A percentile compares a stretch with the other conserved stretches of the same genome.
Conservation (phyloP, 164 flowering plant genomes). For the Stephania japonica region DNA sequence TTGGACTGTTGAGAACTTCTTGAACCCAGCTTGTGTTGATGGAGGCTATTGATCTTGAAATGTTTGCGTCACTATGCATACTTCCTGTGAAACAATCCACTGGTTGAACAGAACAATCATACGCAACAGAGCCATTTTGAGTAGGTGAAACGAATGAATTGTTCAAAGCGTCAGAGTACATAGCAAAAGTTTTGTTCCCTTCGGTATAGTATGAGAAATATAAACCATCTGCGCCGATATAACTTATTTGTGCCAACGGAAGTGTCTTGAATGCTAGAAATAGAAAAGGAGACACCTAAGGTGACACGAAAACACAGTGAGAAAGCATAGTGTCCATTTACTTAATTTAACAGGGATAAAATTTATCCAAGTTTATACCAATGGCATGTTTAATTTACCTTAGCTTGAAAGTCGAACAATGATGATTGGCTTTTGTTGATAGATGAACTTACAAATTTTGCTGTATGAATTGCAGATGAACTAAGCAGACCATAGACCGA, state of each 20-base stretch:
- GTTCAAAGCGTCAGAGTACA: constrained; percentile 35
- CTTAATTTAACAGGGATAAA: neutral
- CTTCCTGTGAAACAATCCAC: constrained; percentile 35
- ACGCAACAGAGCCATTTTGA: neutral
- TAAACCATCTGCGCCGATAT: constrained; percentile 41
- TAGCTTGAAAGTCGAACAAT: neutral
- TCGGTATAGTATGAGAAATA: constrained; percentile 38
- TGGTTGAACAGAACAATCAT: constrained; percentile 36
- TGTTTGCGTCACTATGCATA: constrained; percentile 23
- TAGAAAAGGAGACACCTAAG: constrained; percentile 46
- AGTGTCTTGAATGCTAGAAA: constrained; percentile 30
- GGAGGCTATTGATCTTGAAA: neutral
- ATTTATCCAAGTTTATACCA: neutral
- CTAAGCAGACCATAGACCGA: neutral
- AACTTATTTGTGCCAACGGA: constrained; percentile 47
- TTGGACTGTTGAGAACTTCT: constrained; percentile 21
- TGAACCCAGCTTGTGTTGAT: constrained; percentile 33
- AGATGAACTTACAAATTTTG: neutral
- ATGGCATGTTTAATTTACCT: neutral
- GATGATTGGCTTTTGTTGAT: neutral
- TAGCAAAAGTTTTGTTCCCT: constrained; percentile 24
- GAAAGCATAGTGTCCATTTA: constrained; percentile 1
- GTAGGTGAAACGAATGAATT: neutral
- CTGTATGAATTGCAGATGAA: neutral
- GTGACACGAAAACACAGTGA: constrained; percentile 4